Conservation (phyloP, 805 yeast genomes). For the Isabelozyma heimii region DNA sequence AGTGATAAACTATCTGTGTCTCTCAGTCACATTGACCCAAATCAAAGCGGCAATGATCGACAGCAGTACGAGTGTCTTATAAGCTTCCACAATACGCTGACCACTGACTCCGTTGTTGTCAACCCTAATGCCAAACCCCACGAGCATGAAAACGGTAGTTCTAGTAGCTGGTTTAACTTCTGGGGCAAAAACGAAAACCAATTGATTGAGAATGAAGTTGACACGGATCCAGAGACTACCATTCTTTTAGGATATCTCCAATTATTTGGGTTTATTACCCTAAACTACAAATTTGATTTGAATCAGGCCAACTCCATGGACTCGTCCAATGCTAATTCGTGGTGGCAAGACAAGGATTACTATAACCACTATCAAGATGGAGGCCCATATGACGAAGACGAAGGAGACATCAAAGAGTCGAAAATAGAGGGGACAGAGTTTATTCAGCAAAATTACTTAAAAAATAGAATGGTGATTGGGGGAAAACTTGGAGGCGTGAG, state of each 20-base stretch:
- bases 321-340: slow-evolving; percentile 10
- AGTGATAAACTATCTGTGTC: slow-evolving; percentile 18
- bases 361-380: slow-evolving; percentile 21
- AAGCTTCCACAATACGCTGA: slow-evolving; percentile 19
- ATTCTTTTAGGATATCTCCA: slow-evolving; percentile 38
- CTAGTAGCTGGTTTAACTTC: slow-evolving; percentile 13
- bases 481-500: slow-evolving; percentile 37
- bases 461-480: slow-evolving; percentile 21
- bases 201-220: not conserved
- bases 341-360: slow-evolving; percentile 41
- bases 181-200: slow-evolving; percentile 3
- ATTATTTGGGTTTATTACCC: slow-evolving; percentile 36
- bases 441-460: slow-evolving; percentile 11
- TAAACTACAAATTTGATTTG: slow-evolving; percentile 32
- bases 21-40: slow-evolving; percentile 1
- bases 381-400: slow-evolving; percentile 11
- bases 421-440: slow-evolving; percentile 22
- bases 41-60: not conserved
- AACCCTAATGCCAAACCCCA: not conserved
- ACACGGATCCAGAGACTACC: slow-evolving; percentile 1
- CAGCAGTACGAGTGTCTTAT: slow-evolving; percentile 2
- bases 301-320: slow-evolving; percentile 6
- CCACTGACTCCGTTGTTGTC: not conserved
- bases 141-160: not conserved
- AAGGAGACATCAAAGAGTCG: slow-evolving; percentile 20